Evolutionary conservation across 192 early-diverging fungal genomes (phyloP).

Genomic region (Coemansia sp.): DNA sequence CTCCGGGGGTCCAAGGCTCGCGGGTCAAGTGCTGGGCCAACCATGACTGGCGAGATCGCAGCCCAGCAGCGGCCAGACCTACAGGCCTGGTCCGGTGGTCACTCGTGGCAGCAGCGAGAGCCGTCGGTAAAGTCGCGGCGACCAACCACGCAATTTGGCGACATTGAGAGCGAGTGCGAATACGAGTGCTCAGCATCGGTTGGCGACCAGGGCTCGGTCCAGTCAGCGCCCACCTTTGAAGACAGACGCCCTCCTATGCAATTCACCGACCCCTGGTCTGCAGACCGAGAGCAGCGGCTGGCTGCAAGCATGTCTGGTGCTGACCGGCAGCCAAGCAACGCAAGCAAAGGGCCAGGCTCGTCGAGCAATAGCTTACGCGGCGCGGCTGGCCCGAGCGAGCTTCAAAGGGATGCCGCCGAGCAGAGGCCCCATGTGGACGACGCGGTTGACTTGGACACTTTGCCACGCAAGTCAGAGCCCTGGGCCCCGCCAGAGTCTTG

Average conservation of each 20-base stretch:
- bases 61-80: slow-evolving; percentile 22
- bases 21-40: slow-evolving; percentile 32
- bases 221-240: slow-evolving; percentile 26
- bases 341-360: neutral
- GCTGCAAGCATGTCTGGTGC: neutral
- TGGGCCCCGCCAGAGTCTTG: slow-evolving; percentile 73
- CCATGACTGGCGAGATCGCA: slow-evolving; percentile 9
- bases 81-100: slow-evolving; percentile 23
- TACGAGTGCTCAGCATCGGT: slow-evolving; percentile 24
- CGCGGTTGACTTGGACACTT: neutral
- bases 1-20: slow-evolving; percentile 28
- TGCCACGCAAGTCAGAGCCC: slow-evolving; percentile 48
- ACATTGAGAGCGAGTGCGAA: slow-evolving; percentile 23
- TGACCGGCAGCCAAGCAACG: neutral
- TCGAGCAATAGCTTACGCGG: slow-evolving; percentile 19
- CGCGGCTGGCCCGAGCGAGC: neutral
- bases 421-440: neutral
- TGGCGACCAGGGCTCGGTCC: slow-evolving; percentile 32
- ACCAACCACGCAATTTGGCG: slow-evolving; percentile 23
- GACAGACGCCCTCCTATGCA: slow-evolving; percentile 29
- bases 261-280: slow-evolving; percentile 50
- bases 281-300: slow-evolving; percentile 37
- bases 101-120: slow-evolving; percentile 38
- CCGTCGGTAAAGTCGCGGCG: slow-evolving; percentile 40
- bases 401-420: neutral